Conservation (phyloP, 768 basidiomycete genomes). For the Xanthoconium stramineum region DNA sequence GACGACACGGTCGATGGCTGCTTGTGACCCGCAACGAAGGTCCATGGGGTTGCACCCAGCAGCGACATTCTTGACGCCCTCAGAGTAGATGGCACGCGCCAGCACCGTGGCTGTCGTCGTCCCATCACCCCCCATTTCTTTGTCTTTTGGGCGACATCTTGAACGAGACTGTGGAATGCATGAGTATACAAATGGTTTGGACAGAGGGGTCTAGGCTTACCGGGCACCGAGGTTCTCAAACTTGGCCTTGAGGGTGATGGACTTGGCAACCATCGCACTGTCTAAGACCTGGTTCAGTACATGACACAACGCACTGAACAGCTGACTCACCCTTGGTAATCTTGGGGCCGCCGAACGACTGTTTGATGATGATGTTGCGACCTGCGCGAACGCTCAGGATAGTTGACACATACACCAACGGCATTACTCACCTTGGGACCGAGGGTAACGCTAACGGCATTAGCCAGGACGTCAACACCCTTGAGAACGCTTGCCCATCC, state of each 20-base stretch:
- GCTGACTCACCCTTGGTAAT: constrained; percentile 82
- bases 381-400: constrained; percentile 42
- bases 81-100: constrained; percentile 94
- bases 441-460: constrained; percentile 94
- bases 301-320: background rate
- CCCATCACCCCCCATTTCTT: constrained; percentile 97
- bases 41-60: constrained; percentile 99
- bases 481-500: constrained; percentile 90
- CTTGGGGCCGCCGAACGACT: constrained; percentile 85
- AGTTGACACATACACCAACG: no score
- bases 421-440: constrained; percentile 70
- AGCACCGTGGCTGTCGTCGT: constrained; percentile 98
- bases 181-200: constrained; percentile 4
- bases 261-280: constrained; percentile 98
- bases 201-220: constrained; percentile 43
- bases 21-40: constrained; percentile 95
- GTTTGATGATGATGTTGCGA: constrained; percentile 98
- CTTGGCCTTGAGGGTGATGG: constrained; percentile 92
- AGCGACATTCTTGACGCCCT: constrained; percentile 99
- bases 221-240: constrained; percentile 98
- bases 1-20: constrained; percentile 93
- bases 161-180: constrained; percentile 62
- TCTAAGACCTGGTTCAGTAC: constrained; percentile 44
- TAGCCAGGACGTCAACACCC: constrained; percentile 95
- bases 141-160: constrained; percentile 95